Conservation (phyloP, 208 protist species). For the Acanthamoeba culbertsoni region DNA sequence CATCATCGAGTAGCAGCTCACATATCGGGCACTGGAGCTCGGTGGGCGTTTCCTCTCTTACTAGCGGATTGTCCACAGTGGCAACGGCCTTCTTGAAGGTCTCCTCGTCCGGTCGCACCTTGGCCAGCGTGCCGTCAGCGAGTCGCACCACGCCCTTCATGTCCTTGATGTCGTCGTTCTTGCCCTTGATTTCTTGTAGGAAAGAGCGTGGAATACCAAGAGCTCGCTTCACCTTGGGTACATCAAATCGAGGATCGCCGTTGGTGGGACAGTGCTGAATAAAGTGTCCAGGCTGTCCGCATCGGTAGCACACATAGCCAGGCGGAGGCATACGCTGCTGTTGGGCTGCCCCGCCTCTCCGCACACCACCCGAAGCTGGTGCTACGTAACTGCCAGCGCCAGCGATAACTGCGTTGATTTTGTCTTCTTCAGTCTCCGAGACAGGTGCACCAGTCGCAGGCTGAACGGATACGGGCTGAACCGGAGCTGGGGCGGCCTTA, state of each 20-base stretch:
- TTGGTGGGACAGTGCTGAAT: slow-evolving; percentile 81
- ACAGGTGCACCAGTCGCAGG: not conserved
- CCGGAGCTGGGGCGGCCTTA: not conserved
- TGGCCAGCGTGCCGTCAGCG: not conserved
- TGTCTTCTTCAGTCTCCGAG: not conserved
- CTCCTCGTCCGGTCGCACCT: not conserved
- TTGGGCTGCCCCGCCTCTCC: not conserved
- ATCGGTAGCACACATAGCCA: slow-evolving; percentile 75
- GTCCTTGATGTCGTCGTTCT: not conserved
- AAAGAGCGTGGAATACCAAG: slow-evolving; percentile 78
- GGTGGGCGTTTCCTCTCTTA: not conserved
- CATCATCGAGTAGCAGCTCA: slow-evolving; percentile 38
- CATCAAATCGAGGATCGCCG: slow-evolving; percentile 69
- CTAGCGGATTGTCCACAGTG: not conserved
- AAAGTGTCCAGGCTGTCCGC: slow-evolving; percentile 74
- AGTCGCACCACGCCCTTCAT: not conserved
- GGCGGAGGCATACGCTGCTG: slow-evolving; percentile 16
- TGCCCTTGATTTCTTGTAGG: slow-evolving; percentile 58
- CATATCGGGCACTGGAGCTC: slow-evolving; percentile 70
- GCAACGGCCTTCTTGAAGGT: not conserved
- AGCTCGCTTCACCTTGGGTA: slow-evolving; percentile 69
- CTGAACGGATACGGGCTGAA: not conserved
- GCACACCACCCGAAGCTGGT: not conserved
- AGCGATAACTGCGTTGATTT: not conserved
- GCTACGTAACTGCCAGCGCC: not conserved